Evolutionary conservation across 139 green algal genomes (phyloP), one percentile per base, ranked within the genome.

Genomic region (Pedinophyceae sp.): DNA sequence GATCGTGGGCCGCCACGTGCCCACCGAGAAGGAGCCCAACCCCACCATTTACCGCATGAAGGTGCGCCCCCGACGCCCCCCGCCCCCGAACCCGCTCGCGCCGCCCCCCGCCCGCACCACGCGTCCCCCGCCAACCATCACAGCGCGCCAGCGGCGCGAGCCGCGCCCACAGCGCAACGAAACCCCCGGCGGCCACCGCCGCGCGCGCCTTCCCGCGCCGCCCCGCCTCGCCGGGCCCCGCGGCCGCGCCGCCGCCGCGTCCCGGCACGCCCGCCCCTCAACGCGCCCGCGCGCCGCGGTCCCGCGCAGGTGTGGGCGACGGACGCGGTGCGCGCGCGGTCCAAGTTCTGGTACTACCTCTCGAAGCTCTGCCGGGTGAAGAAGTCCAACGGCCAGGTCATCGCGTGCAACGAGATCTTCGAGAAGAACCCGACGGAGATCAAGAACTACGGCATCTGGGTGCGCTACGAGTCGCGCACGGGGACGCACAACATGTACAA

Each of bases 281-380:
- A n/a, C n/a, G n/a, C n/a, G n/a, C n/a, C n/a, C n/a, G n/a, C n/a
- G n/a, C n/a, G n/a, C n/a, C n/a, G n/a, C n/a, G n/a, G n/a, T n/a
- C n/a, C 20, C n/a, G n/a, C n/a, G n/a, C n/a, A n/a, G n/a, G n/a
- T 99, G 30, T 99, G 89, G 91, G 83, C 89, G 10, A 71, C 70
- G 51, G 89, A 99, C 63, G 64, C 77, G 17, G 84, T 95, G 29
- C 71, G 77, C 43, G 92, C 89, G 55, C 93, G 87, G 75, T 86
- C 68, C 66, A 98, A 97, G 85, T 99, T 97, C 74, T 99, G 92
- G 91, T 99, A 97, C 71, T 99, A 97, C 77, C 65, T 99, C 60
- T 76, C 76, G 34, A 93, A 86, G 76, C 77, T 98, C 45, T 67
- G 82, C 24, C 83, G 85, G 67, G 92, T 99, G 59, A 99, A 99